These are phyloP conservation scores for Penicillium glabrum DNA, from an alignment of 2,329 filamentous ascomycete genomes.

Conservation along the genomic window DNA sequence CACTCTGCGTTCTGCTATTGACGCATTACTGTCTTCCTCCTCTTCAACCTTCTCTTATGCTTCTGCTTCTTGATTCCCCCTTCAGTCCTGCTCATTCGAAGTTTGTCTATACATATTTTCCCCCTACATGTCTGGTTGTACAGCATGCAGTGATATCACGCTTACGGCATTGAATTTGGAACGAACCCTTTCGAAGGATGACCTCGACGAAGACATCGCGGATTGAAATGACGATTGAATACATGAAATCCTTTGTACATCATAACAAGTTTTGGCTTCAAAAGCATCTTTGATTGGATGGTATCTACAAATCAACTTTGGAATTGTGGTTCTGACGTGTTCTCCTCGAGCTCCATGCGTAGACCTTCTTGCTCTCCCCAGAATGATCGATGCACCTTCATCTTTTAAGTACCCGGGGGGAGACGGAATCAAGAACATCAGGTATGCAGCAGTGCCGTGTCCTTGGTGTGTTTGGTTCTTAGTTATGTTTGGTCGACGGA, in stretches of 20 bases:
- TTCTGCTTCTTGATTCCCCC: not conserved
- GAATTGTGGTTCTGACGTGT: not conserved
- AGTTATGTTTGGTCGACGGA: not conserved
- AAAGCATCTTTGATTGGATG: not conserved
- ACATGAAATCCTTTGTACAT: not conserved
- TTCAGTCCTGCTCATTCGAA: not conserved
- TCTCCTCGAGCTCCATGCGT: not conserved
- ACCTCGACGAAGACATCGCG: not conserved
- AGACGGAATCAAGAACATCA: not conserved
- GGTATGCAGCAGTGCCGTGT: not conserved
- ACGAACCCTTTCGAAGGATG: not conserved
- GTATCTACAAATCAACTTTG: not conserved
- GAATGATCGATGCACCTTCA: not conserved
- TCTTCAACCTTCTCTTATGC: not conserved
- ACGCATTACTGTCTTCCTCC: not conserved
- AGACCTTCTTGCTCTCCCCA: not conserved
- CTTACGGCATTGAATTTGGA: not conserved
- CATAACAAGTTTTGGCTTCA: not conserved
- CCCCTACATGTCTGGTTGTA: not conserved
- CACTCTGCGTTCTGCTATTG: not conserved
- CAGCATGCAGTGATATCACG: not conserved
- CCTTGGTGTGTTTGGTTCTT: not conserved
- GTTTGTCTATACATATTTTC: not conserved
- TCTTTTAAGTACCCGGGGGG: not conserved
- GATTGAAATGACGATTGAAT: not conserved